Conservation (phyloP, 2,329 filamentous ascomycete species). For the Paecilomyces formosus region DNA sequence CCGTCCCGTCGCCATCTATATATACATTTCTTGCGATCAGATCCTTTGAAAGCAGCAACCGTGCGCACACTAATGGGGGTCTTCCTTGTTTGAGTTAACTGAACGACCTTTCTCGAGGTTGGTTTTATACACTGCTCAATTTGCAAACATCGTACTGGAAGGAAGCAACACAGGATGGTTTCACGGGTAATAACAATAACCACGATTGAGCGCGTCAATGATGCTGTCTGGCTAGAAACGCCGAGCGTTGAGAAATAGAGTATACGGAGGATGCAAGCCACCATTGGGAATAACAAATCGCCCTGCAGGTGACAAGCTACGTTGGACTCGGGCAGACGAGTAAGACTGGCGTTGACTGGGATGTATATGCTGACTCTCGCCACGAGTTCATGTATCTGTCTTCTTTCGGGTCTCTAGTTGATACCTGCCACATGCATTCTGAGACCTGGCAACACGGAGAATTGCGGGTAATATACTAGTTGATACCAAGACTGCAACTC, state of each 20-base stretch:
- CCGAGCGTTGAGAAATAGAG: background rate
- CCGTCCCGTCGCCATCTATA: background rate
- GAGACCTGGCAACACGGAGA: no score
- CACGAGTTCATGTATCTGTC: background rate
- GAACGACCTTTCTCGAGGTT: no score
- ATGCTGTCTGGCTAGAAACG: background rate
- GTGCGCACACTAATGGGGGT: no score
- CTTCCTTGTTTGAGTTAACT: no score
- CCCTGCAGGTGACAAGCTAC: background rate
- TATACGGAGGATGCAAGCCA: background rate
- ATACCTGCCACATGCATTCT: background rate
- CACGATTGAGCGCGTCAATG: background rate
- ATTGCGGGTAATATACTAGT: no score
- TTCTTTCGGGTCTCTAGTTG: background rate
- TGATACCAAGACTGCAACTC: no score
- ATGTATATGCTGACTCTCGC: background rate
- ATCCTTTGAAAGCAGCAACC: no score
- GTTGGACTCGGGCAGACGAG: background rate
- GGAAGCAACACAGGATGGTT: no score
- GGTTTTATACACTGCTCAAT: no score
- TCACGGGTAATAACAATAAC: background rate
- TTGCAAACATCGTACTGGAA: no score
- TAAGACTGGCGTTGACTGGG: background rate
- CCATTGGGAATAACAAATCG: background rate
- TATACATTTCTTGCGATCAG: background rate